Evolutionary conservation across 805 yeast species (phyloP).

Genomic region (Yarrowia osloensis): DNA sequence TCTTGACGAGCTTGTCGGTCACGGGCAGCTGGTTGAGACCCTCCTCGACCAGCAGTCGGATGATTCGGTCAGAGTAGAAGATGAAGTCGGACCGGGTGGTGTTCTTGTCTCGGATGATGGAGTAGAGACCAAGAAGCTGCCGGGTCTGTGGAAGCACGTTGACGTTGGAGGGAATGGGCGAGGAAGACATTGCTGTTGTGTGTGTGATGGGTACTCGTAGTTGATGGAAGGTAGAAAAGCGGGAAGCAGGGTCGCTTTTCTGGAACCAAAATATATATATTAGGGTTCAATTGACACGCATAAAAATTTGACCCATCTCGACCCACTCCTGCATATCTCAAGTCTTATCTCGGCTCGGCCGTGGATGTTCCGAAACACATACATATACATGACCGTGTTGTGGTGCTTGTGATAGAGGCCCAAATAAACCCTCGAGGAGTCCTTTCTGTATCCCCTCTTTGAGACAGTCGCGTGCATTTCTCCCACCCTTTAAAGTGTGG

Average conservation of each 20-base stretch:
- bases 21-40: slow-evolving; percentile 94
- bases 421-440: neutral
- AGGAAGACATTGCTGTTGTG: slow-evolving; percentile 8
- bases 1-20: slow-evolving; percentile 61
- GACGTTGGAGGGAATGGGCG: slow-evolving; percentile 52
- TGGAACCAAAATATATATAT: slow-evolving; percentile 14
- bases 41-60: slow-evolving; percentile 89
- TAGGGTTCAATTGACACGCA: slow-evolving; percentile 28
- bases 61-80: slow-evolving; percentile 92
- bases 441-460: neutral
- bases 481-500: slow-evolving; percentile 22
- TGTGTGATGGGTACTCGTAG: neutral
- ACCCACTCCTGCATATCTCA: slow-evolving; percentile 24
- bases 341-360: slow-evolving; percentile 25
- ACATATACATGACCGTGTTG: neutral
- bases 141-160: slow-evolving; percentile 80
- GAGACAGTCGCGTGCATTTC: slow-evolving; percentile 12
- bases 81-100: slow-evolving; percentile 91
- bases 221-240: neutral
- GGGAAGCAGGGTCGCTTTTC: slow-evolving; percentile 8
- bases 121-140: slow-evolving; percentile 74
- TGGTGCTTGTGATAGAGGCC: neutral
- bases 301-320: slow-evolving; percentile 28
- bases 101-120: slow-evolving; percentile 76
- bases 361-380: neutral